Evolutionary conservation across 73 alveolate species (phyloP).

Genomic region (Stentor coeruleus): DNA sequence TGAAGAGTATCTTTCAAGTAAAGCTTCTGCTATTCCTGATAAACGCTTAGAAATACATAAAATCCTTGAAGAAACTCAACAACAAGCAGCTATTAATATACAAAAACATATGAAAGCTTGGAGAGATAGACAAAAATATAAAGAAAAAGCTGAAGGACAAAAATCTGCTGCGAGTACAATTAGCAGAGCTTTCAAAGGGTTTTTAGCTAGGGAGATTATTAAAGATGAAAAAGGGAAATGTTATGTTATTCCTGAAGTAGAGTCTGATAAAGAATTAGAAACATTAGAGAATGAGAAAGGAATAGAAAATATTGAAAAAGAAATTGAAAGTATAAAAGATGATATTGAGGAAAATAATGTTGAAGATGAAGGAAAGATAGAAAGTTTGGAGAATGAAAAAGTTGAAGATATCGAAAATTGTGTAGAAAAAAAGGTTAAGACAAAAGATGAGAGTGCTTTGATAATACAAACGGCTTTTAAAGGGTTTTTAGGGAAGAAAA

Average conservation of each 20-base stretch:
- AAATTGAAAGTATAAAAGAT: too few relatives aligned
- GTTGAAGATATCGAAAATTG: too few relatives aligned
- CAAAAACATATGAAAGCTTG: not conserved
- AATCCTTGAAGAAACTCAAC: not conserved
- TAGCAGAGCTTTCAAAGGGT: not conserved
- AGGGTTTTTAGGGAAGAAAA: not conserved
- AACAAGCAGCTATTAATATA: not conserved
- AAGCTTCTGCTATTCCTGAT: not conserved
- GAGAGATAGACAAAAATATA: not conserved
- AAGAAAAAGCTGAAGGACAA: not conserved
- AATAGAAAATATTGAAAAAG: too few relatives aligned
- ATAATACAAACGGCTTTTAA: not conserved
- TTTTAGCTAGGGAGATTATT: not conserved
- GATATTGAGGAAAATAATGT: too few relatives aligned
- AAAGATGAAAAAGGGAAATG: not conserved
- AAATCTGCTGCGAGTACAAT: not conserved
- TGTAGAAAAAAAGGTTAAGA: too few relatives aligned
- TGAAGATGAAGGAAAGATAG: too few relatives aligned
- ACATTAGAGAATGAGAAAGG: not conserved
- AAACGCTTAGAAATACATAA: not conserved
- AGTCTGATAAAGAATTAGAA: not conserved
- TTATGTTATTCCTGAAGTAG: not conserved
- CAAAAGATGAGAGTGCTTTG: not conserved
- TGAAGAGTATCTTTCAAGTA: not conserved
- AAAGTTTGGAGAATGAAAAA: too few relatives aligned